Evolutionary conservation across 23 red algal genomes (phyloP).

Genomic region (Gracilaria gracilis): DNA sequence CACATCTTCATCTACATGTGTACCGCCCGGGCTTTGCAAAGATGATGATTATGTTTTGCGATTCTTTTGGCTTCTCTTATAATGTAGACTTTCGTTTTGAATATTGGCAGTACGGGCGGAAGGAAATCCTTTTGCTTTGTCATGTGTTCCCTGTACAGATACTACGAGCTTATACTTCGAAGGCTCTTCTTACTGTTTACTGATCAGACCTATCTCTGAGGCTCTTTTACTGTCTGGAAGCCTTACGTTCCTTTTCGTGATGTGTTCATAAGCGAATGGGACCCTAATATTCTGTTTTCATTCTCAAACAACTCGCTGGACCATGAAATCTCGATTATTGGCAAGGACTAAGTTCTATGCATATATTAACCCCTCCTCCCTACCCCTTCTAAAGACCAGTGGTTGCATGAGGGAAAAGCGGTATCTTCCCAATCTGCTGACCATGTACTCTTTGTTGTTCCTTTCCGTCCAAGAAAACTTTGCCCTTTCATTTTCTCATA

Average conservation of each 20-base stretch:
- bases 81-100: constrained; percentile 34
- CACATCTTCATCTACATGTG: background rate
- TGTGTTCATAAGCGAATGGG: constrained; percentile 8
- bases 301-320: background rate
- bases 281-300: constrained; percentile 17
- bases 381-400: background rate
- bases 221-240: constrained; percentile 18
- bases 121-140: background rate
- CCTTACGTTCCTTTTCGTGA: constrained; percentile 22
- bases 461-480: background rate
- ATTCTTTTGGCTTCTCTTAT: background rate
- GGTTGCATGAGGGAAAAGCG: background rate
- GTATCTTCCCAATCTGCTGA: background rate
- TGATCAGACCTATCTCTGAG: background rate
- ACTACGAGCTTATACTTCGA: constrained; percentile 27
- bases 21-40: background rate
- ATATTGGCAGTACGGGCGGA: background rate
- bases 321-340: background rate
- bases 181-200: constrained; percentile 38
- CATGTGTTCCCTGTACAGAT: constrained; percentile 33
- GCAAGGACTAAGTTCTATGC: background rate
- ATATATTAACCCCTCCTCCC: too few species aligned
- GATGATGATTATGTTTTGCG: background rate
- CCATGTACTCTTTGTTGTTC: constrained; percentile 1
- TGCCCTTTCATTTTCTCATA: background rate